phyloP scores from a whole-genome alignment of 2,329 filamentous ascomycete genomes.

The Aspergillus ochraceoroseus region DNA sequence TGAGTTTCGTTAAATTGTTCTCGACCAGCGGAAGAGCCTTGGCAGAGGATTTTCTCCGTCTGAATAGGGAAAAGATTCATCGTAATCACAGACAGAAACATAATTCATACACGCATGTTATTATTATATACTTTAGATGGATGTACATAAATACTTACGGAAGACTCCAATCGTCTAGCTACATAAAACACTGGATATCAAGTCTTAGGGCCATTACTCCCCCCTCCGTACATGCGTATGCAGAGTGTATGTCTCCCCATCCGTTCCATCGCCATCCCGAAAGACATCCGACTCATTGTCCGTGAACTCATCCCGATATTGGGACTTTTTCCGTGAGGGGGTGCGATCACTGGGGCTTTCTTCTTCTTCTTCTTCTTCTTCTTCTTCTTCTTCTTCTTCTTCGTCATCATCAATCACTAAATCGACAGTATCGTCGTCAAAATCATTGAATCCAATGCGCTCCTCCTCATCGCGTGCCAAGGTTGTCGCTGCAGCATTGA shows the following conservation, averaged over 20 bases:
- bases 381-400: no score
- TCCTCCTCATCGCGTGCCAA: conserved; percentile 44
- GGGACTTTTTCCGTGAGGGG: conserved; percentile 26
- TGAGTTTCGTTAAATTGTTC: conserved; percentile 16
- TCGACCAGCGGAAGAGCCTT: conserved; percentile 15
- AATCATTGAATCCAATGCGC: conserved; percentile 39
- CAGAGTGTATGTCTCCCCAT: conserved; percentile 40
- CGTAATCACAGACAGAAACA: background rate
- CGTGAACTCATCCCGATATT: conserved; percentile 53
- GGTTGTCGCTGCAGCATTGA: conserved; percentile 38
- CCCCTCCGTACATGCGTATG: conserved; percentile 34
- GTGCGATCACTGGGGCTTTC: conserved; percentile 34
- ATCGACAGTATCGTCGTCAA: conserved; percentile 40
- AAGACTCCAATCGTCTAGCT: background rate
- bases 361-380: no score
- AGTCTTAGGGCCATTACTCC: conserved; percentile 11
- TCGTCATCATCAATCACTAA: conserved; percentile 47
- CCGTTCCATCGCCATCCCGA: conserved; percentile 38
- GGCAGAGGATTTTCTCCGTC: conserved; percentile 36
- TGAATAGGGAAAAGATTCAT: conserved; percentile 18
- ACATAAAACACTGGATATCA: background rate
- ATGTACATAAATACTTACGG: no score
- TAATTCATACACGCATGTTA: background rate
- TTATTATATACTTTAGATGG: no score
- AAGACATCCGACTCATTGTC: conserved; percentile 51